Conservation (phyloP, 2,329 filamentous ascomycete genomes). For the Pyrenochaeta sp. region DNA sequence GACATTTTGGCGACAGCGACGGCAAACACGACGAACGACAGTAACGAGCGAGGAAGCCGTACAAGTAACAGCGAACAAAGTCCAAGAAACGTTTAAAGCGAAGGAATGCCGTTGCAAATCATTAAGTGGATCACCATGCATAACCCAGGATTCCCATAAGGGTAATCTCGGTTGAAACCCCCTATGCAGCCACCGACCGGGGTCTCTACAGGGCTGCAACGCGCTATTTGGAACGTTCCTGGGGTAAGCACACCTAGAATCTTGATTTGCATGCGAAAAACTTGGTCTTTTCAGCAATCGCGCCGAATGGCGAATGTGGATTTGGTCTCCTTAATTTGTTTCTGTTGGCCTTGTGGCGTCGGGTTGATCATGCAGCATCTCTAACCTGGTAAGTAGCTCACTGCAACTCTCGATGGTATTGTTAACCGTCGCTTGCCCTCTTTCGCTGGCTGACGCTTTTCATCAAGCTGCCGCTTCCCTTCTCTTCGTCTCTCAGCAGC, state of each 20-base stretch:
- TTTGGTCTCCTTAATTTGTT: conserved; percentile 42
- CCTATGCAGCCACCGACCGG: conserved; percentile 32
- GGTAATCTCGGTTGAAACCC: conserved; percentile 47
- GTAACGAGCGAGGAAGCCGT: conserved; percentile 16
- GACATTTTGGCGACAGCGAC: conserved; percentile 38
- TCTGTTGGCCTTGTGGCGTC: conserved; percentile 20
- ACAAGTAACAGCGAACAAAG: conserved; percentile 22
- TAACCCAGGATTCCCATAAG: conserved; percentile 30
- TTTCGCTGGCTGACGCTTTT: conserved; percentile 21
- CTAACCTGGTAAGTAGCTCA: conserved; percentile 33
- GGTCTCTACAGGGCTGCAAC: conserved; percentile 32
- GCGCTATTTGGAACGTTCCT: conserved; percentile 17
- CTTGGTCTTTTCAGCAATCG: conserved; percentile 29
- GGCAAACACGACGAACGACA: conserved; percentile 19
- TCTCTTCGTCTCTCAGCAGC: conserved; percentile 21
- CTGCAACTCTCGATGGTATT: conserved; percentile 23
- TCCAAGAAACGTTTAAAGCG: conserved; percentile 25
- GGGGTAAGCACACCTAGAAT: conserved; percentile 28
- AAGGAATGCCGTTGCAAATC: conserved; percentile 22
- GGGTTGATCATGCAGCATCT: conserved; percentile 28
- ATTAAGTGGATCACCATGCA: conserved; percentile 24
- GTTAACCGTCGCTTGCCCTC: conserved; percentile 33
- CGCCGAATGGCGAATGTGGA: conserved; percentile 18
- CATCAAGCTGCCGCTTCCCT: conserved; percentile 26
- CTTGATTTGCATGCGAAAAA: conserved; percentile 32